These are phyloP conservation scores for Camellia japonica DNA, from an alignment of 148 eudicot genomes.

Conservation along the genomic window DNA sequence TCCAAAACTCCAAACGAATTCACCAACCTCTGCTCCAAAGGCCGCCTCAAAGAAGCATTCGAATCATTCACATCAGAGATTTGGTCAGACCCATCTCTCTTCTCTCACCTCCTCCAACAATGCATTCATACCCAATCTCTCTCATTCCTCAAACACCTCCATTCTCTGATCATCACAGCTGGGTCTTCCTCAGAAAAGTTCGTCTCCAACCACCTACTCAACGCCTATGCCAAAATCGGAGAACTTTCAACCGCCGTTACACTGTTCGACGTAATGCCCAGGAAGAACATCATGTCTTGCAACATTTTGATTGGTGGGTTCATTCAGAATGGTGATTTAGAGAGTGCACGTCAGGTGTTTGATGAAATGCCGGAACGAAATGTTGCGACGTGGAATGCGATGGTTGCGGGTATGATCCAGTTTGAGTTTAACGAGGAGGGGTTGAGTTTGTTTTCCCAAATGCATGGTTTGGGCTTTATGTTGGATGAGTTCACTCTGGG, in stretches of 20 bases:
- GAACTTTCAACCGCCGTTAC: slow-evolving; percentile 28
- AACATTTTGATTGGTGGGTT: slow-evolving; percentile 74
- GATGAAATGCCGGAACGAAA: slow-evolving; percentile 68
- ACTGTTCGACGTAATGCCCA: slow-evolving; percentile 55
- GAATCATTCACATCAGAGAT: slow-evolving; percentile 38
- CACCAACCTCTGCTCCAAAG: slow-evolving; percentile 47
- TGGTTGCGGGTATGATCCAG: slow-evolving; percentile 62
- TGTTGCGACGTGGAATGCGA: slow-evolving; percentile 85
- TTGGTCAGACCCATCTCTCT: slow-evolving; percentile 56
- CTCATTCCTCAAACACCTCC: slow-evolving; percentile 53
- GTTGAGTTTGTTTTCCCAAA: slow-evolving; percentile 45
- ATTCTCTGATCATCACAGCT: slow-evolving; percentile 51
- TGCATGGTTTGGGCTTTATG: slow-evolving; percentile 57
- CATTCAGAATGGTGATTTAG: slow-evolving; percentile 54
- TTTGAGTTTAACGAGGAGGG: slow-evolving; percentile 62
- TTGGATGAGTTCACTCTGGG: slow-evolving; percentile 70
- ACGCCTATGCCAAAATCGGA: slow-evolving; percentile 60
- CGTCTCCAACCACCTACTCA: slow-evolving; percentile 60
- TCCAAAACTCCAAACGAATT: slow-evolving; percentile 17
- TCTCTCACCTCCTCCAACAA: slow-evolving; percentile 56
- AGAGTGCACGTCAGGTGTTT: slow-evolving; percentile 50
- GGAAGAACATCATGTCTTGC: slow-evolving; percentile 66
- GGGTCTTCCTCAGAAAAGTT: slow-evolving; percentile 60
- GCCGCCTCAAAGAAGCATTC: slow-evolving; percentile 64
- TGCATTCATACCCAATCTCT: slow-evolving; percentile 47